phyloP scores from a whole-genome alignment of 2,329 filamentous ascomycete species.

The Colletotrichum eleusines region DNA sequence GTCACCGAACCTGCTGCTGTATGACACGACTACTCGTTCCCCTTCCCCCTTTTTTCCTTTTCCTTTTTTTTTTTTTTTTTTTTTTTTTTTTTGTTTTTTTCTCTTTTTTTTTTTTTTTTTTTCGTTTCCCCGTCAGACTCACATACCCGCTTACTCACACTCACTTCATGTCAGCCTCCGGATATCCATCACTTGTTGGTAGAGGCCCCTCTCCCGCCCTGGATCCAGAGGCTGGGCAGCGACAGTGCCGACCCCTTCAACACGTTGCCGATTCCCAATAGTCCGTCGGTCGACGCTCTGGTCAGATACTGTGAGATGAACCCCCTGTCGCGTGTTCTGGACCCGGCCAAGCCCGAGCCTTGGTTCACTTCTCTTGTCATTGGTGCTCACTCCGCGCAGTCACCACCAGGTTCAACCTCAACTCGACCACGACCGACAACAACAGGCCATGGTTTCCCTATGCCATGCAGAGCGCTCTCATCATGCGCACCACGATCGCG shows the following conservation, averaged over 20 bases:
- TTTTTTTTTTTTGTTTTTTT: too few species aligned
- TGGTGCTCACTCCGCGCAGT: constrained; percentile 30
- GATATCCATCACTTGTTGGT: not conserved
- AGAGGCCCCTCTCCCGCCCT: constrained; percentile 12
- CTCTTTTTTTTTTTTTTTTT: too few species aligned
- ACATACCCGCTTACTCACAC: constrained; percentile 1
- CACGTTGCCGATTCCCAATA: constrained; percentile 39
- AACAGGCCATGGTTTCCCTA: constrained; percentile 43
- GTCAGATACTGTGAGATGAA: constrained; percentile 40
- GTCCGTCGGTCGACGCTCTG: constrained; percentile 31
- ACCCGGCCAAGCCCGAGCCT: not conserved
- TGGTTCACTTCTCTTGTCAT: not conserved
- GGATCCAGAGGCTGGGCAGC: constrained; percentile 30
- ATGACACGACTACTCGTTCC: not conserved
- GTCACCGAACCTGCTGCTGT: not conserved
- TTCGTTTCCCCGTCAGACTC: not conserved
- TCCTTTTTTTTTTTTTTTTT: too few species aligned
- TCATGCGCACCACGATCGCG: constrained; percentile 41
- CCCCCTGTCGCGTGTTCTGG: not conserved
- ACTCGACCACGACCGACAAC: constrained; percentile 36
- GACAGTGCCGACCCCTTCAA: constrained; percentile 41
- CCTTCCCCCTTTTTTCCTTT: too few species aligned
- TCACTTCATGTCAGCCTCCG: not conserved
- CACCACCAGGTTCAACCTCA: constrained; percentile 41
- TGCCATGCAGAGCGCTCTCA: constrained; percentile 41